phyloP scores from a whole-genome alignment of 2,329 filamentous ascomycete species.

The Stenocarpella maydis region DNA sequence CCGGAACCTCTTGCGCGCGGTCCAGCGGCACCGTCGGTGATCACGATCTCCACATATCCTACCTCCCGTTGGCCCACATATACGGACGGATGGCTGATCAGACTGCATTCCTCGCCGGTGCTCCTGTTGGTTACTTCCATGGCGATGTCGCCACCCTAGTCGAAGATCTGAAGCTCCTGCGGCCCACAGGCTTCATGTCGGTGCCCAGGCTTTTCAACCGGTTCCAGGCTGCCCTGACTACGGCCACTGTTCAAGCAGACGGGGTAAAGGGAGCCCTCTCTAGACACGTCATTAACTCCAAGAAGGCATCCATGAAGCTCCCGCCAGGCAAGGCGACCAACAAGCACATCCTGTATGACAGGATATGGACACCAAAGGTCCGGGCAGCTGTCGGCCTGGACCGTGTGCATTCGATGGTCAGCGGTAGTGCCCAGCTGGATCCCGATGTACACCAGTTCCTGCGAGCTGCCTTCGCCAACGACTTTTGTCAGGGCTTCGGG shows the following conservation, averaged over 20 bases:
- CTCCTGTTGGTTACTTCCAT: constrained; percentile 89
- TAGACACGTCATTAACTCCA: constrained; percentile 79
- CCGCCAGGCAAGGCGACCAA: constrained; percentile 78
- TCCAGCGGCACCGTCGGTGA: constrained; percentile 58
- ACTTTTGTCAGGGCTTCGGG: constrained; percentile 88
- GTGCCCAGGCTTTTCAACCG: constrained; percentile 93
- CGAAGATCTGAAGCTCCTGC: constrained; percentile 89
- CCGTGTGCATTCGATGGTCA: constrained; percentile 76
- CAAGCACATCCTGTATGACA: constrained; percentile 80
- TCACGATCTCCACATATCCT: constrained; percentile 77
- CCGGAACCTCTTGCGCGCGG: constrained; percentile 71
- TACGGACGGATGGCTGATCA: constrained; percentile 89
- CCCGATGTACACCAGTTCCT: constrained; percentile 89
- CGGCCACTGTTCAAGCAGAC: constrained; percentile 78
- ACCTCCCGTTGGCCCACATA: constrained; percentile 93
- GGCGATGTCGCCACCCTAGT: constrained; percentile 87
- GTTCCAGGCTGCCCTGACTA: constrained; percentile 83
- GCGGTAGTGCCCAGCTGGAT: constrained; percentile 90
- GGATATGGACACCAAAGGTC: constrained; percentile 92
- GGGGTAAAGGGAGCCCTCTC: constrained; percentile 85
- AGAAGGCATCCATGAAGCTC: constrained; percentile 79
- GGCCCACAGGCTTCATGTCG: constrained; percentile 83
- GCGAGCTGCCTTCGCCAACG: constrained; percentile 79
- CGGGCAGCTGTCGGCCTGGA: constrained; percentile 83
- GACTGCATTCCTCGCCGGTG: constrained; percentile 73